Evolutionary conservation across 78 protist species (phyloP).

Genomic region (Emiliania huxleyi): DNA sequence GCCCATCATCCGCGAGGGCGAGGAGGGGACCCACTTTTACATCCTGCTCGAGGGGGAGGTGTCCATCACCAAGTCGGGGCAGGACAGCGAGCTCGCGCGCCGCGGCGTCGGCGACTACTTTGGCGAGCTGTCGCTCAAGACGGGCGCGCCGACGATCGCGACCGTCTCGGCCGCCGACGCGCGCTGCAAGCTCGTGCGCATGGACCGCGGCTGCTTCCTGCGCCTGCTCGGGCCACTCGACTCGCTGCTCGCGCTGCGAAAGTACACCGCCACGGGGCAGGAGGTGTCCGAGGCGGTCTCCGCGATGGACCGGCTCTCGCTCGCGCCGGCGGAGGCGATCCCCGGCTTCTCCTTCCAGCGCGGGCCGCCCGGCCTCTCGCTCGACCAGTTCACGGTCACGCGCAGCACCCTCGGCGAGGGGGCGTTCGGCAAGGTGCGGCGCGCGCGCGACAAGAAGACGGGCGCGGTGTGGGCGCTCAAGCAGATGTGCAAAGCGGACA

Average conservation of each 20-base stretch:
- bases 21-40: conserved; percentile 44
- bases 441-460: neutral
- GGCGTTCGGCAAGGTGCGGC: conserved; percentile 46
- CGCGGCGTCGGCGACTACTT: neutral
- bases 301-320: neutral
- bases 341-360: neutral
- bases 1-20: conserved; percentile 41
- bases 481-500: conserved; percentile 43
- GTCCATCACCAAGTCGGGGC: neutral
- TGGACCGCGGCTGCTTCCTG: conserved; percentile 18
- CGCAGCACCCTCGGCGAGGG: neutral
- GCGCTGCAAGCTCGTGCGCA: neutral
- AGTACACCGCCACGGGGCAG: neutral
- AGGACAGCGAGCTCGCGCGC: neutral
- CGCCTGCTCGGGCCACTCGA: conserved; percentile 21
- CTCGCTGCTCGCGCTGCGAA: neutral
- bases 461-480: conserved; percentile 44
- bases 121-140: neutral
- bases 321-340: neutral
- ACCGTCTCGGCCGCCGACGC: neutral
- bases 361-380: neutral
- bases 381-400: neutral
- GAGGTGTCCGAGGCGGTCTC: neutral
- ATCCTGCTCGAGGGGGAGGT: conserved; percentile 25
- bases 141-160: conserved; percentile 14